A percentile compares a stretch with the other conserved stretches of the same genome.
phyloP scores from a whole-genome alignment of 2,329 filamentous ascomycete species.

The Sordariomycetes sp. region DNA sequence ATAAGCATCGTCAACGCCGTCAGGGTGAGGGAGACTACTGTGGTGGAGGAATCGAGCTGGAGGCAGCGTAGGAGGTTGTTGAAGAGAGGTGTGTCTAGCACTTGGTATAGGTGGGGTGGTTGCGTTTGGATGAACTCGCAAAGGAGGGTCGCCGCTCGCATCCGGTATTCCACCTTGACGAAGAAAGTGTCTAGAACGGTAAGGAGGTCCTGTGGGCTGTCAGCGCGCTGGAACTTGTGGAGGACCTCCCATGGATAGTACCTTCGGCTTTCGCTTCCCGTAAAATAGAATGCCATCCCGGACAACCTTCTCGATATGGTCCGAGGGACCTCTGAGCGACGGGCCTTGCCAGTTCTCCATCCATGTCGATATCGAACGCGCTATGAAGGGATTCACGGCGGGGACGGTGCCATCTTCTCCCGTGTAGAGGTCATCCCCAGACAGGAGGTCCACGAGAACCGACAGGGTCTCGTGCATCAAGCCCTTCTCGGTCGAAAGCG shows the following conservation, averaged over 20 bases:
- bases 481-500: slow-evolving; percentile 49
- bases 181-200: slow-evolving; percentile 55
- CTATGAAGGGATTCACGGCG: slow-evolving; percentile 37
- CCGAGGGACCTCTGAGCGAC: slow-evolving; percentile 12
- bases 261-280: slow-evolving; percentile 59
- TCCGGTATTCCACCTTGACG: slow-evolving; percentile 51
- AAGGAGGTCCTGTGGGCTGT: slow-evolving; percentile 48
- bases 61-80: slow-evolving; percentile 62
- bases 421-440: slow-evolving; percentile 49
- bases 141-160: slow-evolving; percentile 54
- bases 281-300: slow-evolving; percentile 43
- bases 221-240: not conserved
- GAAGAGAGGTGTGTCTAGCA: slow-evolving; percentile 63
- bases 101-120: slow-evolving; percentile 67
- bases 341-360: slow-evolving; percentile 29
- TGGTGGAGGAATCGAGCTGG: slow-evolving; percentile 67
- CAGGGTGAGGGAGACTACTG: slow-evolving; percentile 63
- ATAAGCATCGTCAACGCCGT: slow-evolving; percentile 72
- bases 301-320: slow-evolving; percentile 37
- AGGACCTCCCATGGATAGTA: slow-evolving; percentile 9
- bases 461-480: slow-evolving; percentile 54
- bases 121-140: slow-evolving; percentile 65
- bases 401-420: slow-evolving; percentile 29
- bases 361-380: slow-evolving; percentile 47
- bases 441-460: slow-evolving; percentile 54